Base-by-base conservation (phyloP, 805 yeast genomes). In the Komagataella populi region DNA sequence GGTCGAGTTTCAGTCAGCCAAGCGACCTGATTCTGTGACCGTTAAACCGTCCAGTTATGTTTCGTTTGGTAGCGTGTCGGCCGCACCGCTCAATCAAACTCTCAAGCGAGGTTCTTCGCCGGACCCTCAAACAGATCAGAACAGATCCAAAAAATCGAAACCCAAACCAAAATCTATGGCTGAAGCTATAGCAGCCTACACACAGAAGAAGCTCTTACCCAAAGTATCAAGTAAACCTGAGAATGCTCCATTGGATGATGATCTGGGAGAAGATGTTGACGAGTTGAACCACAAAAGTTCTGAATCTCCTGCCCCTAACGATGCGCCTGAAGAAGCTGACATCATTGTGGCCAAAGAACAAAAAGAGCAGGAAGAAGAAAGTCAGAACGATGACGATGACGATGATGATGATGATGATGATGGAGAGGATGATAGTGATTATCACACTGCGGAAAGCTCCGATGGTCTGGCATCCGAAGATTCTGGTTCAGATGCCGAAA, bases 1-100 rank as follows among this genome's bases (percentile, higher is more conserved):
- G 7, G 62, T 83, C 50, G 71, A 70, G 24, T 87, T 87, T 64
- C 79, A 75, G 51, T 70, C 79, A 3, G 89, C 87, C 14, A 77
- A 72, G 55, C 67, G 67, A 51, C 77, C 80, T 5, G 84, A 78
- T 60, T 66, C 70, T 18, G 69, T 70, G 12, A 60, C 71, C 17
- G 59, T 68, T 48, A 71, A 63, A 59, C 83, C 80, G 1, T 63
- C 76, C 3, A 67, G 70, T 55, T 84, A 81, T 64, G 71, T 75
- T 6, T 45, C 39, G 6, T n/a, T 14, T 46, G 6, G 48, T 49
- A 22, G 48, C 44, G 44, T 23, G 55, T 7, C 50, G 7, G 48
- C 48, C 51, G 53, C 49, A 44, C 53, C 49, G 48, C 18, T 47
- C 49, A 46, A 16, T 44, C 45, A 16, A 36, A n/a, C 48, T 7